Conservation (phyloP, 345 rosid species). For the Pistacia atlantica region DNA sequence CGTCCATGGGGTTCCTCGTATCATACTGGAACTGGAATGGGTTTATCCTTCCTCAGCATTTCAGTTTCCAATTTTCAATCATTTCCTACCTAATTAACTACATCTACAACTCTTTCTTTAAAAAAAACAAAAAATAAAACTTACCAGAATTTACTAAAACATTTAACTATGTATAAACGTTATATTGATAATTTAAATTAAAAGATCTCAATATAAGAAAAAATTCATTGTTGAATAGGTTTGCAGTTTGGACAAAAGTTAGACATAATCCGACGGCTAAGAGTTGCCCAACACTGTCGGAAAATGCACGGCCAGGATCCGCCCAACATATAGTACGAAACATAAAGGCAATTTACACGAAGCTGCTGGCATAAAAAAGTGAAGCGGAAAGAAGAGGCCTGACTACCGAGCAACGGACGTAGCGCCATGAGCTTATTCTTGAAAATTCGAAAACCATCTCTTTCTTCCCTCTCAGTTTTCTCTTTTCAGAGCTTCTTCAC, state of each 20-base stretch:
- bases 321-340: not conserved
- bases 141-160: too few species aligned
- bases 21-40: too few species aligned
- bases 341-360: slow-evolving; percentile 11
- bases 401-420: not conserved
- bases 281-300: not conserved
- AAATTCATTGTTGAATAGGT: too few species aligned
- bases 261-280: not conserved
- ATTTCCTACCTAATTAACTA: too few species aligned
- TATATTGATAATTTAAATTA: too few species aligned
- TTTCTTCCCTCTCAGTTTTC: slow-evolving; percentile 24
- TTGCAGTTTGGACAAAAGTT: not conserved
- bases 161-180: too few species aligned
- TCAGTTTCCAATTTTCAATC: too few species aligned
- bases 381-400: not conserved
- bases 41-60: too few species aligned
- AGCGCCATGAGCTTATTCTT: slow-evolving; percentile 48
- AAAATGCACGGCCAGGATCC: not conserved
- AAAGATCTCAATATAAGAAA: too few species aligned
- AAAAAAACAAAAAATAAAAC: too few species aligned
- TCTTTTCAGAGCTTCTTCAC: slow-evolving; percentile 39
- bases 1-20: too few species aligned
- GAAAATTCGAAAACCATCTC: slow-evolving; percentile 40
- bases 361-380: not conserved
- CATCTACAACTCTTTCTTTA: too few species aligned